Base-by-base conservation (phyloP, 2,329 filamentous ascomycete genomes). In the Colletotrichum sp. region DNA sequence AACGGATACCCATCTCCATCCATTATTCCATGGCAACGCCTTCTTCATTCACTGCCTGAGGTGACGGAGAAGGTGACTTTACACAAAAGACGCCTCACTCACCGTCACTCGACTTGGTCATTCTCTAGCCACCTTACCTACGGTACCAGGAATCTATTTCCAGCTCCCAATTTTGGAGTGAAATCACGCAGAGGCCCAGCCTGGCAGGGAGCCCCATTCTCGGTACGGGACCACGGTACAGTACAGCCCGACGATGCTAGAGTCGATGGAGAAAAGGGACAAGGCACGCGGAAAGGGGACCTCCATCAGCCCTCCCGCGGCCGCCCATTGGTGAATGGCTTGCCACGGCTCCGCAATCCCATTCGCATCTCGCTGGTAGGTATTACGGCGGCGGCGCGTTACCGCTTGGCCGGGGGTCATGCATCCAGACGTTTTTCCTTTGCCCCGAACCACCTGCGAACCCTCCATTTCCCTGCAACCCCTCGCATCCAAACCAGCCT, bases 391-490 rank as follows among this genome's bases (percentile, higher is more conserved):
- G 48, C 66, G 67, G 67, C 57, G 57, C 67, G 67, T 64, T 76
- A 76, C 76, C 76, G 76, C 74, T 77, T 70, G 68, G 61, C 73
- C 75, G 75, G 75, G 75, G 75, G 34, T 65, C 66, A 57, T 55
- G 68, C 66, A 60, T 72, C 26, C 38, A 26, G 61, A 58, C 26
- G 61, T 55, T 66, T 72, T 76, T 76, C 76, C 76, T 69, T 77
- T 77, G 68, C 76, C 73, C 76, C 76, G 76, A 76, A 73, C 68
- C 68, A 58, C 65, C 67, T 73, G 63, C 68, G 73, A 75, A 72
- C 73, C 55, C 32, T 55, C 52, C 70, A 60, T 52, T 69, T 75
- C 70, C 70, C 71, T 76, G 74, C 74, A 69, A 61, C 69, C 69
- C 69, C 69, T 72, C 63, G 73, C 69, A 48, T 58, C 48, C 28